These are phyloP conservation scores for Crinitomyces ghanaensis DNA, from an alignment of 805 yeast species.

Conservation along the genomic window DNA sequence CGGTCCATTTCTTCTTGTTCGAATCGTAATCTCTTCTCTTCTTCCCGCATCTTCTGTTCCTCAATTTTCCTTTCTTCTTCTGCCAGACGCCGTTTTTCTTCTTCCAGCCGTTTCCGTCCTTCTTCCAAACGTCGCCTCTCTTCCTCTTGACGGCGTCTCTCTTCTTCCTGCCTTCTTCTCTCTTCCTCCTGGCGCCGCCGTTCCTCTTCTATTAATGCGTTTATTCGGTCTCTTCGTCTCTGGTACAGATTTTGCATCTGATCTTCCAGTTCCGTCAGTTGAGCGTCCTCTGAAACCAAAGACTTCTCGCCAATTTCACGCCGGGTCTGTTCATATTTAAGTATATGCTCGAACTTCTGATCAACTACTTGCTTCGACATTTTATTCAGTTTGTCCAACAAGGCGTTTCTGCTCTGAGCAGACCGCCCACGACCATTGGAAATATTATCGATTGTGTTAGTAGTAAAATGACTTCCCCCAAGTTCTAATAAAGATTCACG, in stretches of 20 bases:
- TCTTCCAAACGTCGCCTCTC: slow-evolving; percentile 9
- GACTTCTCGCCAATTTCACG: too few species aligned
- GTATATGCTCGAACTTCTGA: too few species aligned
- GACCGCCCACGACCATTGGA: too few species aligned
- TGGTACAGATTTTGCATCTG: too few species aligned
- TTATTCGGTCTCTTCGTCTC: slow-evolving; percentile 4
- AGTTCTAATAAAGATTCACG: too few species aligned
- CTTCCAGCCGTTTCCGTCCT: slow-evolving; percentile 4
- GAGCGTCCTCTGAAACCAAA: too few species aligned
- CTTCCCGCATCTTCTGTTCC: slow-evolving; percentile 8
- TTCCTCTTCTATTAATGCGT: slow-evolving; percentile 5
- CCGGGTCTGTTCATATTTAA: too few species aligned
- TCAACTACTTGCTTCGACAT: too few species aligned
- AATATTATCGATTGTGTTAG: too few species aligned
- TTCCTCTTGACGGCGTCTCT: slow-evolving; percentile 12
- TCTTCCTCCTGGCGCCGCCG: slow-evolving; percentile 6
- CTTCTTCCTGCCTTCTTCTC: slow-evolving; percentile 9
- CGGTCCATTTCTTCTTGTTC: slow-evolving; percentile 11
- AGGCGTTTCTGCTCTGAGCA: too few species aligned
- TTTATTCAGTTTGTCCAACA: too few species aligned
- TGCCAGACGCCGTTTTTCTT: slow-evolving; percentile 2
- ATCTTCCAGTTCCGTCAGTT: too few species aligned
- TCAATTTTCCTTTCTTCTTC: slow-evolving; percentile 9
- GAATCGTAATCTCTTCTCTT: slow-evolving; percentile 13
- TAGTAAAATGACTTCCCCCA: neutral